Base-by-base conservation (phyloP, 169 alveolate genomes). In the Amoebophrya sp. region DNA sequence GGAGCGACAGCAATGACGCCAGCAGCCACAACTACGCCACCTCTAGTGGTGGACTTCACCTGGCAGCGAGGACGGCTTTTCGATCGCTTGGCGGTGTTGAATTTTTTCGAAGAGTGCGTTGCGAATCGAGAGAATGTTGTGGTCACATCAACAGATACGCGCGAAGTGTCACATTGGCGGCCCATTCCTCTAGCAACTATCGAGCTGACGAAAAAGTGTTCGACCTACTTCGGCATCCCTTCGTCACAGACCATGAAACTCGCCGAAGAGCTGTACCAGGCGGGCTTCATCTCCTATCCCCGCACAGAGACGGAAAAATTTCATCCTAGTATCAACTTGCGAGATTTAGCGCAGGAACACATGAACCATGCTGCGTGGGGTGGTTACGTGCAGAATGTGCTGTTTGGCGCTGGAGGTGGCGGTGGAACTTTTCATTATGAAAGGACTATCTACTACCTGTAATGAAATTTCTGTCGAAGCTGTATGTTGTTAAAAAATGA, bases 291-390 rank as follows among this genome's bases (percentile, higher is more conserved):
- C 40, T 96, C 98, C 92, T 98, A 98, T 95, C 99, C 99, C 0
- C 97, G 99, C 92, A 98, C 99, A 33, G 99, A 98, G 94, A 98
- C 99, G 0, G 98, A 98, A 91, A 95, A 91, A 93, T 98, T 97
- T 95, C 97, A 97, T 34, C 91, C 96, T 36, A 95, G 97, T 34
- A 97, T 98, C 92, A 95, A 98, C 89, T 92, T 97, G 78, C 93
- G 78, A 93, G 90, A 94, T n/a, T 90, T 97, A 0, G 96, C 98
- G 0, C 0, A 1, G 2, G n/a, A 29, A 1, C 91, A 89, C 34
- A 34, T 33, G 1, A 41, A 89, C 77, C 91, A 89, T 34, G 29
- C 3, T 34, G 29, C 2, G 2, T 89, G 91, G 91, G 91, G 91
- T 34, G 2, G 33, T 34, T 89, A 89, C 65, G 65, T 89, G 65